Conservation (phyloP, 441 rosid genomes). For the Gossypium lobatum region DNA sequence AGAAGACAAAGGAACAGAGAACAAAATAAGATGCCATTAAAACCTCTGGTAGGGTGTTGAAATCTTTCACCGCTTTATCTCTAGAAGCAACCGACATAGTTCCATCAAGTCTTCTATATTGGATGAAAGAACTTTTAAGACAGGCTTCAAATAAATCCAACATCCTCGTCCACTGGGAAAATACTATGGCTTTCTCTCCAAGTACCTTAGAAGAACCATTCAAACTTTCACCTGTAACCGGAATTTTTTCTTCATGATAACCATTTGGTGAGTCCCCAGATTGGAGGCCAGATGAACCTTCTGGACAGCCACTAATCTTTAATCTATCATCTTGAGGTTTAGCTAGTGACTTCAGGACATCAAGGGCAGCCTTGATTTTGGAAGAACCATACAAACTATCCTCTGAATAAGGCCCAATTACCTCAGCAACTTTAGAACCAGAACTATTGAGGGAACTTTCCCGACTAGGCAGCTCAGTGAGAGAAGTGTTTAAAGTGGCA, state of each 20-base stretch:
- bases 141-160: constrained; percentile 75
- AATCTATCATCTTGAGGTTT: constrained; percentile 30
- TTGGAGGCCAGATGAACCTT: constrained; percentile 20
- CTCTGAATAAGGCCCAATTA: constrained; percentile 23
- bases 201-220: constrained; percentile 27
- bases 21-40: neutral
- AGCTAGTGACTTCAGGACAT: constrained; percentile 58
- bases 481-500: constrained; percentile 39
- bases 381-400: constrained; percentile 43
- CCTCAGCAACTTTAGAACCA: constrained; percentile 30
- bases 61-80: constrained; percentile 91
- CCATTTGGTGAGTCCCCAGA: constrained; percentile 15
- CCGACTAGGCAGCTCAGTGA: constrained; percentile 33
- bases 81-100: constrained; percentile 84
- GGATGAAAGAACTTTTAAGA: constrained; percentile 57
- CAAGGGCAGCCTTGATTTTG: constrained; percentile 80
- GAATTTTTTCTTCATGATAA: constrained; percentile 14
- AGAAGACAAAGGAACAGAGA: neutral
- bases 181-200: constrained; percentile 85
- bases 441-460: constrained; percentile 25
- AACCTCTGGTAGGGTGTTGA: constrained; percentile 86
- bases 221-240: constrained; percentile 17
- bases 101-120: constrained; percentile 89
- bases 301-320: constrained; percentile 17
- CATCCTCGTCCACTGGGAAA: constrained; percentile 96